Base-by-base conservation (phyloP, 306 rosid genomes). In the Vigna radiata region DNA sequence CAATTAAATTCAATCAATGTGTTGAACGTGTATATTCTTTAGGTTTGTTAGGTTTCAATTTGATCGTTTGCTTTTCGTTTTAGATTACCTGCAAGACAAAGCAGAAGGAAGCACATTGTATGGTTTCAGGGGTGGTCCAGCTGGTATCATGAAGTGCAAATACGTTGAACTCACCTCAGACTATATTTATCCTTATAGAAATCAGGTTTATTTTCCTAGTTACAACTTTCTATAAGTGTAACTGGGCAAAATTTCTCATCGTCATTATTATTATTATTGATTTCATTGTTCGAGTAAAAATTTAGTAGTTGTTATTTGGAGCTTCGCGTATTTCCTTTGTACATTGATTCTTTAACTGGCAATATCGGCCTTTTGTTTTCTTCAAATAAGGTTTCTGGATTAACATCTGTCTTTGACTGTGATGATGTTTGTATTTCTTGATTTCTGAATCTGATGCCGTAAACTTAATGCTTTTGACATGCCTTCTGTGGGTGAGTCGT, bases 101-200 rank as follows among this genome's bases (percentile, higher is more conserved):
- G 96, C 87, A 37, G 79, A 83, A 72, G 98, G 94, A 74, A 93
- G 99, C 96, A 89, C 84, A 29, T 73, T 96, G 83, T 96, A 90
- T 80, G 99, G 98, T 23, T 96, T 96, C 75, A 87, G 85, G 71
- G 99, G 99, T 13, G 99, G 99, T 50, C 99, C 99, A 46, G 99
- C 98, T 18, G 99, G 99, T 73, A 93, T 96, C 85, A 96, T 96
- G 98, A 96, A 92, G 79, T 76, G 94, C 81, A 96, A 96, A 74
- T 96, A 86, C 73, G 39, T 89, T 60, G 97, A 96, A 72, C 91
- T 96, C 75, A 88, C 50, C 47, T 5, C 98, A 5, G 97, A 96
- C 8, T 91, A 68, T 76, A 91, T 96, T 80, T 88, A 88, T 76
- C 98, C 99, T 33, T 96, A 89, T 75, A 91, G 98, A 89, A 96